Conservation (phyloP, 2,329 filamentous ascomycete genomes). For the Endothia cerciana region DNA sequence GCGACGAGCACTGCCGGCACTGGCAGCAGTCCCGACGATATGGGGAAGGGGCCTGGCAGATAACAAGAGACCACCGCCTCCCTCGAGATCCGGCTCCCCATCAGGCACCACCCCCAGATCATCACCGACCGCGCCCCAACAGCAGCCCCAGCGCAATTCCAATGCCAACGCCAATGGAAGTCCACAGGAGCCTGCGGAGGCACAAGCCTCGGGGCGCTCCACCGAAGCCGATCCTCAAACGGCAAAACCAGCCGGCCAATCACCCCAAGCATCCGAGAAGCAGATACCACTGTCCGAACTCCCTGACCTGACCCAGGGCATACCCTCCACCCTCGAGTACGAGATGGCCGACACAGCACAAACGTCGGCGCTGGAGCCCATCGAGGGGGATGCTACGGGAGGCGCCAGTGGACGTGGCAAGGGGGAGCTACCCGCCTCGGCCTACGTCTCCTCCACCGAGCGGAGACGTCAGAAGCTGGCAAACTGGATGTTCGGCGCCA, state of each 20-base stretch:
- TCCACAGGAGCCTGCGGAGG: conserved; percentile 18
- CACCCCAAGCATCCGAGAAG: conserved; percentile 43
- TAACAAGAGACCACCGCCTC: conserved; percentile 39
- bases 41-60: conserved; percentile 51
- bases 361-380: conserved; percentile 40
- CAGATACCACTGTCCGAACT: conserved; percentile 67
- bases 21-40: conserved; percentile 38
- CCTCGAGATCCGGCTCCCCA: conserved; percentile 33
- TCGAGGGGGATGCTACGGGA: conserved; percentile 43
- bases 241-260: conserved; percentile 16
- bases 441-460: conserved; percentile 90
- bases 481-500: conserved; percentile 71
- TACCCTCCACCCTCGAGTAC: conserved; percentile 85
- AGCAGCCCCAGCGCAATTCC: not conserved
- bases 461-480: conserved; percentile 76
- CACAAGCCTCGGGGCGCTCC: conserved; percentile 5
- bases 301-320: conserved; percentile 90
- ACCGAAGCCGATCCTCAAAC: too few relatives aligned
- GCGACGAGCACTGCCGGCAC: conserved; percentile 35
- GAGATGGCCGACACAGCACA: conserved; percentile 63
- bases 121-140: conserved; percentile 14
- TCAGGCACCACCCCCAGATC: conserved; percentile 19
- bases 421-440: conserved; percentile 72
- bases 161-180: not conserved
- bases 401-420: conserved; percentile 55